Base-by-base conservation (phyloP, 129 eudicot genomes). In the Artemisia tridentata region DNA sequence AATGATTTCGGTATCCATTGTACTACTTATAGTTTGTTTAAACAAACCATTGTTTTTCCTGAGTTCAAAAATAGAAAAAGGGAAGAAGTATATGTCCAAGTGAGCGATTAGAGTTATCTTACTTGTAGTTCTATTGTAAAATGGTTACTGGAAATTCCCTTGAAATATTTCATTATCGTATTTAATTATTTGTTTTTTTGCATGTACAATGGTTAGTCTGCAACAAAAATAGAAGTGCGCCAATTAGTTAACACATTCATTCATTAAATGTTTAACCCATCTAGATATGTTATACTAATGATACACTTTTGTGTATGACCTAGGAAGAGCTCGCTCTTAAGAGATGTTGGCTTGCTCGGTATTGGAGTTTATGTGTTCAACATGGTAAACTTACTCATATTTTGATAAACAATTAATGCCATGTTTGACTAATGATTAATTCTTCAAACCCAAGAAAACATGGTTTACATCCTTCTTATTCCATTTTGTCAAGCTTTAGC, bases 261-360 rank as follows among this genome's bases (percentile, higher is more conserved):
- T 53, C 8, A 63, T 15, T 19, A 38, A 14, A 72, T 47, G 49
- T 49, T 49, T 49, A 49, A 18, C 20, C 2, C 25, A 73, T 74
- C 63, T 29, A 29, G 48, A 56, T 62, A 54, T 68, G 76, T 72
- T 69, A 82, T 34, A 43, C 49, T 61, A 78, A 62, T 83, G 68
- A 65, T 76, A 75, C 29, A 14, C 16, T 63, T 68, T 53, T 64
- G 41, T 54, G 18, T 20, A 29, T 78, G 45, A 38, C 68, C 60
- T 75, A 91, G 97, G 97, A 88, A 80, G 97, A 91, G 82, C 92
- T 88, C 8, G 88, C 86, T 76, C 85, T 91, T 52, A 91, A 88
- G 92, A 82, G 96, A 79, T 91, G 97, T 63, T 91, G 97, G 97
- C 92, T 91, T 64, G 86, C 96, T 76, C 84, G 88, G 18, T 84